Conservation (phyloP, 2,329 filamentous ascomycete species). For the Colletotrichum sansevieriae region DNA sequence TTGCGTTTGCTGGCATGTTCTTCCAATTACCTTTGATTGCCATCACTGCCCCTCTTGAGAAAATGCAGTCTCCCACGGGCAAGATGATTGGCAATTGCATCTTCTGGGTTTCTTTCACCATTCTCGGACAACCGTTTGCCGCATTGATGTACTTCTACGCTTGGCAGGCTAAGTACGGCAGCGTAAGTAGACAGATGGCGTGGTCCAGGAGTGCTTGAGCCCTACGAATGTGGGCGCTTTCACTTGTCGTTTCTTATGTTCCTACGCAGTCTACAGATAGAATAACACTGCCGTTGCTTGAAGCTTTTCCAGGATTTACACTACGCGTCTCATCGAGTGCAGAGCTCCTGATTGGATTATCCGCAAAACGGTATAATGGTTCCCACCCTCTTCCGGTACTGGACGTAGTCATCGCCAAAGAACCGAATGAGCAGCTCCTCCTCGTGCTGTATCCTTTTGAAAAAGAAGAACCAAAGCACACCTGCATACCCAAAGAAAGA, state of each 20-base stretch:
- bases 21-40: constrained; percentile 90
- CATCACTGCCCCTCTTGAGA: constrained; percentile 83
- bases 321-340: too few relatives aligned
- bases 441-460: constrained; percentile 78
- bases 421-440: constrained; percentile 83
- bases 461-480: constrained; percentile 91
- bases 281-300: constrained; percentile 3
- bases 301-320: background rate
- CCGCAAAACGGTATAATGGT: constrained; percentile 81
- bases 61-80: constrained; percentile 80
- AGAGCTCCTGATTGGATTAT: background rate
- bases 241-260: constrained; percentile 1
- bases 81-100: constrained; percentile 90
- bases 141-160: constrained; percentile 97
- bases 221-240: background rate
- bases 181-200: constrained; percentile 68
- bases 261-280: background rate
- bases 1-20: constrained; percentile 95
- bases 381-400: constrained; percentile 78
- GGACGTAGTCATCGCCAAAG: constrained; percentile 85
- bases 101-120: constrained; percentile 96
- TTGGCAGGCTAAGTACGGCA: constrained; percentile 98
- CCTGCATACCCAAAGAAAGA: constrained; percentile 80
- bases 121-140: constrained; percentile 93
- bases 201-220: constrained; percentile 12